Percentiles rank a stretch among this genome's conserved stretches.
Evolutionary conservation across 805 yeast genomes (phyloP).

Genomic region (Starmerella bacillaris): DNA sequence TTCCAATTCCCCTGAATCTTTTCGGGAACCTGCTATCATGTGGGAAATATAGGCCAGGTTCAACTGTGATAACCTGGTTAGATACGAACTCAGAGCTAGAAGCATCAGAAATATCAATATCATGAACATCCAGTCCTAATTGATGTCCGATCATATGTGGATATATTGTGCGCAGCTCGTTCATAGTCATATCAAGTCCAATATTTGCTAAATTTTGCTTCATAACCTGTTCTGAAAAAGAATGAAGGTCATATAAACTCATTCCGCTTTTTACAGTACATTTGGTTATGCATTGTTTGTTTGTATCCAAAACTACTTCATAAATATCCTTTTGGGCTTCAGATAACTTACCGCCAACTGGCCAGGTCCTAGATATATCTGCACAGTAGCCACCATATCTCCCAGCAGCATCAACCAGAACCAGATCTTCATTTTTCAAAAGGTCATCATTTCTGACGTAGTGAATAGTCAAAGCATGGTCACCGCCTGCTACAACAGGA

Average conservation of each 20-base stretch:
- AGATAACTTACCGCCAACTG: constrained; percentile 56
- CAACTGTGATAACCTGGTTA: constrained; percentile 82
- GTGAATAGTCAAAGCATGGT: constrained; percentile 78
- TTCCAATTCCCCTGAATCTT: constrained; percentile 72
- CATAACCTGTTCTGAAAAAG: constrained; percentile 41
- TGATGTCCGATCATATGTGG: constrained; percentile 96
- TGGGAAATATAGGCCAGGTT: constrained; percentile 91
- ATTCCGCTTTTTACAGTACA: constrained; percentile 38
- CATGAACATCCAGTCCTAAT: constrained; percentile 65
- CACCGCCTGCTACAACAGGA: constrained; percentile 93
- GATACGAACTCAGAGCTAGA: constrained; percentile 28
- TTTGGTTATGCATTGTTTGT: constrained; percentile 53
- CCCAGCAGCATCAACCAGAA: constrained; percentile 90
- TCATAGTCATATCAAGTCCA: constrained; percentile 36
- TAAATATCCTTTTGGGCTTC: constrained; percentile 71
- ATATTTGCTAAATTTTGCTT: constrained; percentile 48
- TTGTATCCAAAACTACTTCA: constrained; percentile 71
- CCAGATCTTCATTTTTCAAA: constrained; percentile 59
- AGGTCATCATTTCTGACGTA: constrained; percentile 83
- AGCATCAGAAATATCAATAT: constrained; percentile 15
- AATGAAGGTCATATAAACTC: constrained; percentile 61
- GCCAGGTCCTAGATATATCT: constrained; percentile 96
- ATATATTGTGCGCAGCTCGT: constrained; percentile 32
- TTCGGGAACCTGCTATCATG: constrained; percentile 50
- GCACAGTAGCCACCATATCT: constrained; percentile 84